A percentile compares a stretch with the other conserved stretches of the same genome.
phyloP scores from a whole-genome alignment of 1,139 yeast genomes.

The Saccharomycopsis hybrid region DNA sequence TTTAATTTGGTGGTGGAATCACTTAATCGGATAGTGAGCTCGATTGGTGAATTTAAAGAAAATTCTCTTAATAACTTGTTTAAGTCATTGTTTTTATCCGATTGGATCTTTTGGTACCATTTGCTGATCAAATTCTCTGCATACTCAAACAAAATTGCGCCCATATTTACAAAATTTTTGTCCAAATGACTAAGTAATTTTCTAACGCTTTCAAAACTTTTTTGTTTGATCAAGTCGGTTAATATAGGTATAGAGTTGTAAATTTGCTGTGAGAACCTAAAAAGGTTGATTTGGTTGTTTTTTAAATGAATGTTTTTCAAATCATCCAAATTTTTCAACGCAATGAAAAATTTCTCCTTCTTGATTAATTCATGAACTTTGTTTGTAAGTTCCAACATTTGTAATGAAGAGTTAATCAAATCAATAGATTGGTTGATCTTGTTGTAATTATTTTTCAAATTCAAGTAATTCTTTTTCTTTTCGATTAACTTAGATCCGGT shows the following conservation, averaged over 20 bases:
- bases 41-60: constrained; percentile 20
- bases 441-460: constrained; percentile 49
- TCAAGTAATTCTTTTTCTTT: constrained; percentile 49
- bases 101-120: constrained; percentile 30
- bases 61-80: constrained; percentile 14
- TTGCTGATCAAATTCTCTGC: constrained; percentile 14
- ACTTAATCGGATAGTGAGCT: constrained; percentile 26
- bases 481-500: constrained; percentile 61
- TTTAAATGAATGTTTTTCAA: constrained; percentile 59
- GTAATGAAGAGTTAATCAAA: constrained; percentile 63
- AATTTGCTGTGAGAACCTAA: constrained; percentile 68
- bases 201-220: constrained; percentile 66
- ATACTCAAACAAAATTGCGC: constrained; percentile 32
- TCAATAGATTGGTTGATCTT: constrained; percentile 59
- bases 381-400: constrained; percentile 80
- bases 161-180: constrained; percentile 53
- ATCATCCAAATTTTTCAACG: constrained; percentile 77
- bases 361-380: constrained; percentile 77
- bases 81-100: constrained; percentile 9
- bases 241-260: constrained; percentile 73
- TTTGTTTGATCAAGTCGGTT: constrained; percentile 69
- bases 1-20: constrained; percentile 30
- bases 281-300: constrained; percentile 61
- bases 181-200: constrained; percentile 66
- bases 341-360: constrained; percentile 74